Conservation (phyloP, 2,329 filamentous ascomycete genomes). For the Monascus ruber region DNA sequence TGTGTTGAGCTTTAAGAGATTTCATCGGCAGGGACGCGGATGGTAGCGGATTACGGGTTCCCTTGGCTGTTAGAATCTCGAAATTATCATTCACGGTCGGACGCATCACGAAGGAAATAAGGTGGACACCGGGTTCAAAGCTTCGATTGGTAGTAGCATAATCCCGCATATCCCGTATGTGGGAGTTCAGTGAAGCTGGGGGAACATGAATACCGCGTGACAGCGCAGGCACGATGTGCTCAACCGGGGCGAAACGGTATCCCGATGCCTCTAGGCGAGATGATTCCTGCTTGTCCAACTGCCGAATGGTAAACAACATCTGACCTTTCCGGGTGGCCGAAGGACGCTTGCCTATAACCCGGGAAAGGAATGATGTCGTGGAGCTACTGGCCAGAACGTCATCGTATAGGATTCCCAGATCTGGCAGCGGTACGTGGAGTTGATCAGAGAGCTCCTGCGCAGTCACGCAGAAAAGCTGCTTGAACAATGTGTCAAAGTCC, state of each 20-base stretch:
- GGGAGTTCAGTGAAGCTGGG: slow-evolving; percentile 46
- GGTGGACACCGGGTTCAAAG: slow-evolving; percentile 28
- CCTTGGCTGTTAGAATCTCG: slow-evolving; percentile 50
- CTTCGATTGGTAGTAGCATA: slow-evolving; percentile 32
- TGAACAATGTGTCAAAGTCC: slow-evolving; percentile 65
- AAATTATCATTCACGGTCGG: slow-evolving; percentile 47
- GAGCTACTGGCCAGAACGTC: slow-evolving; percentile 59
- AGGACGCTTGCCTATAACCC: slow-evolving; percentile 16
- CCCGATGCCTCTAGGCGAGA: slow-evolving; percentile 57
- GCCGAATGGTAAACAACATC: slow-evolving; percentile 66
- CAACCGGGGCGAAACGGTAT: slow-evolving; percentile 63
- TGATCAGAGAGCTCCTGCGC: slow-evolving; percentile 61
- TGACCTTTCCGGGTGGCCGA: slow-evolving; percentile 53
- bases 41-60: slow-evolving; percentile 50
- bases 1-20: slow-evolving; percentile 44
- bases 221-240: slow-evolving; percentile 58
- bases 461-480: slow-evolving; percentile 72
- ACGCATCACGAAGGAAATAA: slow-evolving; percentile 33
- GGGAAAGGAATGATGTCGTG: slow-evolving; percentile 17
- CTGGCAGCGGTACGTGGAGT: slow-evolving; percentile 50
- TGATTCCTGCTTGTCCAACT: slow-evolving; percentile 47
- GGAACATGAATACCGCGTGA: slow-evolving; percentile 65
- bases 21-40: slow-evolving; percentile 44
- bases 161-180: slow-evolving; percentile 53
- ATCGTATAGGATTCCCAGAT: slow-evolving; percentile 62